A percentile compares a stretch with the other conserved stretches of the same genome.
Conservation (phyloP, 345 rosid genomes). For the Gossypium ekmanianum region DNA sequence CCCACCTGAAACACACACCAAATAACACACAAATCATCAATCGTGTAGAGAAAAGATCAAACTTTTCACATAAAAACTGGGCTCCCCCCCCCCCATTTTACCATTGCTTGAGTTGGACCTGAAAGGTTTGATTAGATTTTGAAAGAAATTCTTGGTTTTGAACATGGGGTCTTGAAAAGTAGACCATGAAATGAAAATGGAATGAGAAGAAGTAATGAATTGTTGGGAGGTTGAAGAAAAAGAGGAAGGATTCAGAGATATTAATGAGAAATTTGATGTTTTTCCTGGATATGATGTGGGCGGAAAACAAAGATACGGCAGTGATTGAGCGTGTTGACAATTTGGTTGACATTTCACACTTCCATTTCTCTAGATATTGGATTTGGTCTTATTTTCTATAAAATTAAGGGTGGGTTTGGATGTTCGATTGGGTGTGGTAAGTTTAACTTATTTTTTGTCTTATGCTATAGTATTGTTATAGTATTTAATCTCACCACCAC, state of each 20-base stretch:
- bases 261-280: neutral
- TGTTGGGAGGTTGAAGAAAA: neutral
- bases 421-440: too few species aligned
- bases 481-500: too few species aligned
- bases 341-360: neutral
- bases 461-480: too few species aligned
- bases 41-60: slow-evolving; percentile 6
- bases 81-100: slow-evolving; percentile 12
- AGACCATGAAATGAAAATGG: neutral
- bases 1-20: slow-evolving; percentile 30
- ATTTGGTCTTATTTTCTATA: neutral
- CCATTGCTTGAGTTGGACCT: slow-evolving; percentile 49
- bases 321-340: neutral
- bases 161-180: neutral
- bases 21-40: slow-evolving; percentile 21
- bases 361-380: neutral
- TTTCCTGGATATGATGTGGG: neutral
- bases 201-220: neutral
- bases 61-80: neutral
- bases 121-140: slow-evolving; percentile 49
- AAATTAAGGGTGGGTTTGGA: neutral
- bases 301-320: neutral
- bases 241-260: neutral
- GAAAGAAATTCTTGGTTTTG: slow-evolving; percentile 54
- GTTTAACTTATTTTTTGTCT: too few species aligned